Evolutionary conservation across 768 basidiomycete species (phyloP).

Genomic region (Suillus subaureus): DNA sequence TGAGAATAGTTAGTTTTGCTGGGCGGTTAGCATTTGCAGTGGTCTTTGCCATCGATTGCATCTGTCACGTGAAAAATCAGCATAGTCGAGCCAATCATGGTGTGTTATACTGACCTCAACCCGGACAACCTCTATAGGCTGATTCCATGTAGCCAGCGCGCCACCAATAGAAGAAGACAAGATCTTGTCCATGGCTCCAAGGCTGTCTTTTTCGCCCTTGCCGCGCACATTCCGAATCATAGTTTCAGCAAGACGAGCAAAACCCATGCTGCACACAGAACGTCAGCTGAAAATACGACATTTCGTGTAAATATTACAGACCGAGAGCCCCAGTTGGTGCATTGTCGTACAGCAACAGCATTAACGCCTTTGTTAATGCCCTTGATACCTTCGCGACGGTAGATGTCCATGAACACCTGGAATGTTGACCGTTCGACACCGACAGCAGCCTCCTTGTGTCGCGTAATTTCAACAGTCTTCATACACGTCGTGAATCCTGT

Average conservation of each 20-base stretch:
- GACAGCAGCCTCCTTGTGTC: constrained; percentile 84
- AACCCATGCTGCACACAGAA: constrained; percentile 74
- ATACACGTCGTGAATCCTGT: constrained; percentile 98
- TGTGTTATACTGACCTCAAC: constrained; percentile 67
- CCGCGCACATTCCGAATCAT: constrained; percentile 78
- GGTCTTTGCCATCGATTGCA: constrained; percentile 97
- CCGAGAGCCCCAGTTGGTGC: constrained; percentile 94
- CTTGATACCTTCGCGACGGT: constrained; percentile 86
- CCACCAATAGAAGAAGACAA: constrained; percentile 86
- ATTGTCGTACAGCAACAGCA: constrained; percentile 88
- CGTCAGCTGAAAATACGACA: constrained; percentile 12
- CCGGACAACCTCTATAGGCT: constrained; percentile 96
- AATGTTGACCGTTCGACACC: constrained; percentile 92
- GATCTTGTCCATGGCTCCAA: constrained; percentile 85
- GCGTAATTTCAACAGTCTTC: constrained; percentile 98
- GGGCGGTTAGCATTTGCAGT: constrained; percentile 76
- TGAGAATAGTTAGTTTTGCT: constrained; percentile 88
- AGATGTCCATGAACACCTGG: constrained; percentile 94
- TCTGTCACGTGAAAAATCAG: constrained; percentile 48
- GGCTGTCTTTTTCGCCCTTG: constrained; percentile 72
- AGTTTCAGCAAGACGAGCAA: constrained; percentile 89
- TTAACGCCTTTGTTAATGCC: constrained; percentile 99
- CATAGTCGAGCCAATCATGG: not conserved
- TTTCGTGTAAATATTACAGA: constrained; percentile 33
- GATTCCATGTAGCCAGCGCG: constrained; percentile 98